These are phyloP conservation scores for Ceratocystis huliohia DNA, from an alignment of 2,329 filamentous ascomycete genomes.

Conservation along the genomic window DNA sequence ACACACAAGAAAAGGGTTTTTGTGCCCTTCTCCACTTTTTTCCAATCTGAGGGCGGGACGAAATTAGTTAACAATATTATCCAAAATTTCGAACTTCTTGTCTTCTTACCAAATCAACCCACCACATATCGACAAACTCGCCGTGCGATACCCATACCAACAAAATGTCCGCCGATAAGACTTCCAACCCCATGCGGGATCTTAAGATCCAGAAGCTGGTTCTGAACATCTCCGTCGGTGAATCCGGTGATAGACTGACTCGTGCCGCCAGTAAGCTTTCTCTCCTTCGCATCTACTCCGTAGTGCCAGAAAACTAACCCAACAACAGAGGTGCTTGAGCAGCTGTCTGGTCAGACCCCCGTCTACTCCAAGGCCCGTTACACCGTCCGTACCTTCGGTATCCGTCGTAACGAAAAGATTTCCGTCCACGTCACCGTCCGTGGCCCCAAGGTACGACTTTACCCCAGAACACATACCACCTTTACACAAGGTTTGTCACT, in stretches of 20 bases:
- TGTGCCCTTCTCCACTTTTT: constrained; percentile 21
- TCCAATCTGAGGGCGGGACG: constrained; percentile 10
- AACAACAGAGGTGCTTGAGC: constrained; percentile 72
- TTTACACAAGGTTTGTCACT: neutral
- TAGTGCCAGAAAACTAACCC: constrained; percentile 11
- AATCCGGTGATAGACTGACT: constrained; percentile 99
- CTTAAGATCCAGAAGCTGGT: constrained; percentile 99
- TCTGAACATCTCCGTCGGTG: constrained; percentile 98
- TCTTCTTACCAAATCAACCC: constrained; percentile 27
- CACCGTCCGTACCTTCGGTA: constrained; percentile 99
- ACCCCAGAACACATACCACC: neutral
- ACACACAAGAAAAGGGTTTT: constrained; percentile 19
- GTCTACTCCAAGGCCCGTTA: constrained; percentile 99
- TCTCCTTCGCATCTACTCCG: neutral
- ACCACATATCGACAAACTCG: constrained; percentile 19
- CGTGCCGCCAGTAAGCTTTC: constrained; percentile 61
- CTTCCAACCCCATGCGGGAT: constrained; percentile 98
- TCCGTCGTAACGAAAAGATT: constrained; percentile 99
- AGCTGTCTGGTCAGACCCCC: constrained; percentile 97
- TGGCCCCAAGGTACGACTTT: constrained; percentile 55
- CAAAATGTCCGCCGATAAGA: constrained; percentile 58
- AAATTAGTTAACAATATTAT: constrained; percentile 10
- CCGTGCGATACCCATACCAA: constrained; percentile 20
- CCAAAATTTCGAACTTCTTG: constrained; percentile 1
- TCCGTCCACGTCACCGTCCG: constrained; percentile 98